Evolutionary conservation across 345 rosid genomes (phyloP), one percentile per base, ranked within the genome.

Genomic region (Sonneratia caseolaris): DNA sequence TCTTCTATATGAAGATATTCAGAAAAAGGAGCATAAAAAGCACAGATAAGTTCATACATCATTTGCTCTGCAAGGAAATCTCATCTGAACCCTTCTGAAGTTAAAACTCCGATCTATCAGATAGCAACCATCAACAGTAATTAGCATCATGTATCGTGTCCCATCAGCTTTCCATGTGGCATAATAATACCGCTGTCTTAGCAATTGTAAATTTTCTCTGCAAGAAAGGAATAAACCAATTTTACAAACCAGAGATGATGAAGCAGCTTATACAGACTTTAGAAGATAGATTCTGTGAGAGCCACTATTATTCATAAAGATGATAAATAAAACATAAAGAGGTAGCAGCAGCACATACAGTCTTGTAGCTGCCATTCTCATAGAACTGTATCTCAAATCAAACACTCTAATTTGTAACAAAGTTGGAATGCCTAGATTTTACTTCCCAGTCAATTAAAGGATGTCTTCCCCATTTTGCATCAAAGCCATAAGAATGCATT

Each of bases 111-210:
- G 83, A 82, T 95, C 99, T 45, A 95, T 82, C 76, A 95, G 72
- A 72, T 90, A 95, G 66, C 99, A 95, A 21, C 98, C 99, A 81
- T 92, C 97, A 51, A 83, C 64, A 70, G 87, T 92, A 74, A 95
- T 87, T 64, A 95, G 84, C 99, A 95, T 89, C 99, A 95, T 89
- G 74, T 95, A 95, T 74, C 99, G 87, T 7, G 98, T 95, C 75
- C 99, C 99, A 80, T 92, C 99, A 71, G 99, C 99, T 79, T 95
- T 95, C 99, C 99, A 95, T 5, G 99, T 95, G 71, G 99, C 99
- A 82, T 89, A 92, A 78, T 95, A 95, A 81, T 92, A 95, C 2
- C 96, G 85, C 79, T 90, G 96, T 78, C 98, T 90, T 73, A 95
- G 79, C 42, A 92, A 86, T 81, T 86, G 98, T 73, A 95, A 82